Evolutionary conservation across 805 yeast genomes (phyloP), one percentile per base, ranked within the genome.

Genomic region (Sugiyamaella lignohabitans): DNA sequence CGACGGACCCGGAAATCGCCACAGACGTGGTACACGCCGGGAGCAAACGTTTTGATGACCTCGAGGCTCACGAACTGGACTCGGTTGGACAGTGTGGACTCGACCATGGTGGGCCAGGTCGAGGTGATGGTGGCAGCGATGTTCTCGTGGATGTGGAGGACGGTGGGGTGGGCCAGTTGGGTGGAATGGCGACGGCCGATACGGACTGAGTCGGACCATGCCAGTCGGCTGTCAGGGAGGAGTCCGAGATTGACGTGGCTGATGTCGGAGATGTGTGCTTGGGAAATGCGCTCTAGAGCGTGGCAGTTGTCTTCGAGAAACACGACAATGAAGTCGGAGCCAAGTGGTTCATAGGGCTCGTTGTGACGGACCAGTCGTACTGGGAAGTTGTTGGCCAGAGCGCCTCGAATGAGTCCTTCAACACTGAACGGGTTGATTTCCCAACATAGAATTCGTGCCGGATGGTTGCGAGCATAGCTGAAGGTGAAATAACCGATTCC

Each of bases 401-500:
- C 71, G 1, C 88, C 88, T 37, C 78, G 67, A 2, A 64, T 56
- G 34, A 87, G 67, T 0, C 94, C 96, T 53, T 80, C 79, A 3
- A 83, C 73, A 39, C 91, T 83, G 93, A 93, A 86, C 2, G 87
- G 84, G 56, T 87, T 87, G 38, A 87, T 62, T 51, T 87, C 96
- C 87, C 95, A 87, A 58, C 94, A 80, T 41, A 79, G 72, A 1
- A 85, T 64, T 16, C 65, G 60, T 5, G 64, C 57, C 1, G 87
- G 86, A 1, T 73, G 72, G 23, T 71, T 66, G 41, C 67, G 68
- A 39, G 84, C 66, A 57, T 87, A 87, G 40, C 85, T 72, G 21
- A 87, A 65, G 4, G 88, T 75, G 61, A 87, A 87, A 62, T 87
- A 87, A 2, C 96, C 96, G 42, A 87, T 87, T 0, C 96, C 96